Conservation (phyloP, 371 early-diverging fungal species). For the Chytridiales sp. region DNA sequence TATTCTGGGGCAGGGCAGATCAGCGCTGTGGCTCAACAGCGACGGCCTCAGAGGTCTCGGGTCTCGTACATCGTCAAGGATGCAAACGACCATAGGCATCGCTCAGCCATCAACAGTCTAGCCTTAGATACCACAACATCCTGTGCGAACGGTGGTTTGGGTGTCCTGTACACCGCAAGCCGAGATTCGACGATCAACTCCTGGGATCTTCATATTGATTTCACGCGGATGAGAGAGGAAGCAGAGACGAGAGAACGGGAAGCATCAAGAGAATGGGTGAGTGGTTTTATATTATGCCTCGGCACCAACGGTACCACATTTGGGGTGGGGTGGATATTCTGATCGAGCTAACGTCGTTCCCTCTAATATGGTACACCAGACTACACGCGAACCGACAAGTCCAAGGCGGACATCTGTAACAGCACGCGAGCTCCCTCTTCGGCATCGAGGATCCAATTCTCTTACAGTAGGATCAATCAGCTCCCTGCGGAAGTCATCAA, state of each 20-base stretch:
- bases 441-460: no score
- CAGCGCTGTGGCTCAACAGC: no score
- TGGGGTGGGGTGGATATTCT: constrained; percentile 7
- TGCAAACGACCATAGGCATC: constrained; percentile 17
- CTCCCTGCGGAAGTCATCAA: no score
- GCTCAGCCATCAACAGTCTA: constrained; percentile 69
- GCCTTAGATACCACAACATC: constrained; percentile 57
- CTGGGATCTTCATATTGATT: constrained; percentile 74
- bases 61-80: constrained; percentile 35
- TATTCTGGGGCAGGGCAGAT: no score
- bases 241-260: constrained; percentile 5
- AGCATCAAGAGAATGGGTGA: no score
- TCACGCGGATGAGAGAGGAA: constrained; percentile 15
- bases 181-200: constrained; percentile 85
- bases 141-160: constrained; percentile 19
- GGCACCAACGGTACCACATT: background rate
- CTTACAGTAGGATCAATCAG: no score
- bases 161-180: constrained; percentile 80
- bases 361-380: background rate
- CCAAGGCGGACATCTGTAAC: background rate
- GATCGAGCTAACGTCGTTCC: constrained; percentile 1
- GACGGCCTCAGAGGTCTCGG: constrained; percentile 14
- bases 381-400: background rate
- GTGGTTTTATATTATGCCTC: background rate
- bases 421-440: background rate